Evolutionary conservation across 2,329 filamentous ascomycete genomes (phyloP).

Genomic region (Septoria linicola): DNA sequence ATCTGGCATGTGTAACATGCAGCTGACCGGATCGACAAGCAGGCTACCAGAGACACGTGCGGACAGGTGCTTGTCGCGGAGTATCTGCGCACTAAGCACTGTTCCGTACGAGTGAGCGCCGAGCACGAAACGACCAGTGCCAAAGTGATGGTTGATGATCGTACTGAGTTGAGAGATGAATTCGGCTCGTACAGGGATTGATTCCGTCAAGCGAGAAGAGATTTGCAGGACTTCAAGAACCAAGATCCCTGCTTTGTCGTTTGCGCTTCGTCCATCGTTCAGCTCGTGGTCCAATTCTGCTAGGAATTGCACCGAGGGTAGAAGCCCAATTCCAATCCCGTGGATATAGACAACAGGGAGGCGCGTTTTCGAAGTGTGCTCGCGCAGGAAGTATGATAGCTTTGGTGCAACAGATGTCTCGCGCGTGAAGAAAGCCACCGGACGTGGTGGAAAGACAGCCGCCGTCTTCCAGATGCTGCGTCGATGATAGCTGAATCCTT

Average conservation of each 20-base stretch:
- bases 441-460: slow-evolving; percentile 60
- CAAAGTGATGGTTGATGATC: slow-evolving; percentile 61
- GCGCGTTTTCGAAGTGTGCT: slow-evolving; percentile 58
- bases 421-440: slow-evolving; percentile 50
- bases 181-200: slow-evolving; percentile 52
- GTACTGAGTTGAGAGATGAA: slow-evolving; percentile 57
- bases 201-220: slow-evolving; percentile 60
- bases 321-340: slow-evolving; percentile 68
- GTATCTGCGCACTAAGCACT: slow-evolving; percentile 61
- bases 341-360: slow-evolving; percentile 67
- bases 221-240: slow-evolving; percentile 66
- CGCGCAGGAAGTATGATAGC: slow-evolving; percentile 65
- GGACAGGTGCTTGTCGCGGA: slow-evolving; percentile 51
- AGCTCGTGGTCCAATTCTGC: slow-evolving; percentile 47
- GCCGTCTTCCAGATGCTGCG: slow-evolving; percentile 36
- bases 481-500: slow-evolving; percentile 31
- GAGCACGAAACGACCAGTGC: slow-evolving; percentile 59
- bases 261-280: slow-evolving; percentile 25
- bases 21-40: slow-evolving; percentile 63
- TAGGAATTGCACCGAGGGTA: slow-evolving; percentile 61
- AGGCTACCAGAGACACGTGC: slow-evolving; percentile 50
- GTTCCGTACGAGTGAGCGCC: slow-evolving; percentile 64
- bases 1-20: slow-evolving; percentile 67
- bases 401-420: slow-evolving; percentile 50
- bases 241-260: slow-evolving; percentile 60